Evolutionary conservation across 148 eudicot genomes (phyloP).

Genomic region (Nepenthes gracilis): DNA sequence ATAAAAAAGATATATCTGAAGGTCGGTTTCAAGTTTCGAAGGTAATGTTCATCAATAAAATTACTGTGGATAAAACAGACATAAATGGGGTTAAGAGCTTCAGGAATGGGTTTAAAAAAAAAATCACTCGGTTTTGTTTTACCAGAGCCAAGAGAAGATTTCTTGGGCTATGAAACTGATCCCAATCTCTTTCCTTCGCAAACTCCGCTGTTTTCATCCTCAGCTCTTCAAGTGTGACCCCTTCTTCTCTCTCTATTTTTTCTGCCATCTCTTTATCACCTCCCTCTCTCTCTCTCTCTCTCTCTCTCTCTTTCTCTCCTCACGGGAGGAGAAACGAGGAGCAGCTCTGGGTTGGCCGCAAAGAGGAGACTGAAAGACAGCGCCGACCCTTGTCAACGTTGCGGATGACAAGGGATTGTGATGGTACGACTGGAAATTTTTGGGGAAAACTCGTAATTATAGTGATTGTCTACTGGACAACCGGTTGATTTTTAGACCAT

Average conservation of each 20-base stretch:
- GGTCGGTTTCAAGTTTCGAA: no score
- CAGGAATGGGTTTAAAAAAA: neutral
- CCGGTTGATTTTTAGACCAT: no score
- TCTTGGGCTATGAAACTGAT: slow-evolving; percentile 44
- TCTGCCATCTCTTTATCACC: slow-evolving; percentile 16
- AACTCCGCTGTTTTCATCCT: slow-evolving; percentile 42
- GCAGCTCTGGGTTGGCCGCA: neutral
- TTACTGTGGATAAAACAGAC: no score
- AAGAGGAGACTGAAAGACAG: no score
- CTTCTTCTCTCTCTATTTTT: slow-evolving; percentile 4
- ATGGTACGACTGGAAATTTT: no score
- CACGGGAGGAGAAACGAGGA: no score
- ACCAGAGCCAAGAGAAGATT: slow-evolving; percentile 54
- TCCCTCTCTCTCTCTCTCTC: neutral
- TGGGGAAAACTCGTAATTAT: no score
- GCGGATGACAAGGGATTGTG: neutral
- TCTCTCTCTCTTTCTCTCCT: neutral
- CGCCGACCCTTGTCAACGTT: no score
- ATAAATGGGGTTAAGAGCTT: slow-evolving; percentile 8
- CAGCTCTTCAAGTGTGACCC: slow-evolving; percentile 27
- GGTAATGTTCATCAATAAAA: no score
- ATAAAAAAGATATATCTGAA: no score
- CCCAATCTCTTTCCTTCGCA: slow-evolving; percentile 50
- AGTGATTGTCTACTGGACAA: no score
- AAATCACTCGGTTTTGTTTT: neutral